Percentiles rank a stretch among this genome's conserved stretches.
Evolutionary conservation across 139 green algal genomes (phyloP).

Genomic region (Tetradesmus lagerheimii): DNA sequence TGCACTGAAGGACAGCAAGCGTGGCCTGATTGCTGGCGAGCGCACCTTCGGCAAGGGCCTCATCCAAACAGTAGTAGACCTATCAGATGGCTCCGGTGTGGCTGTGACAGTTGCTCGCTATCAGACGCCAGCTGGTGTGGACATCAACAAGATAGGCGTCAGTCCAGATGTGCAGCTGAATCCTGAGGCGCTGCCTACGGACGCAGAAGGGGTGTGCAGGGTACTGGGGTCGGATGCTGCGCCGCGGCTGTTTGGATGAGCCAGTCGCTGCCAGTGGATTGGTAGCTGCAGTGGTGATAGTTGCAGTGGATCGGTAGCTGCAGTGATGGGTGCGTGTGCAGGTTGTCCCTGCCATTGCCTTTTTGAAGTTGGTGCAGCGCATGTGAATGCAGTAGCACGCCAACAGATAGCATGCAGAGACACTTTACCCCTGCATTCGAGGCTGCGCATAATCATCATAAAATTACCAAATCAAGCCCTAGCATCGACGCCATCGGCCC

Average conservation of each 20-base stretch:
- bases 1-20: constrained; percentile 92
- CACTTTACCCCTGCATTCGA: no score
- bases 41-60: constrained; percentile 97
- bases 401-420: no score
- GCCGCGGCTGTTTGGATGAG: constrained; percentile 55
- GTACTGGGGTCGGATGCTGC: constrained; percentile 43
- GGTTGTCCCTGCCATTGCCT: no score
- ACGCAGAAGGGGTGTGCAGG: constrained; percentile 49
- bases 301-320: no score
- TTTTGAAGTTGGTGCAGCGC: no score
- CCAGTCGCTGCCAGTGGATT: no score
- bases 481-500: no score
- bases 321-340: no score
- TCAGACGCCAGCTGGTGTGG: constrained; percentile 77
- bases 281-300: no score
- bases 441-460: no score
- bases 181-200: constrained; percentile 46
- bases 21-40: constrained; percentile 84
- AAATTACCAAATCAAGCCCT: no score
- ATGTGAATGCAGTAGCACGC: no score
- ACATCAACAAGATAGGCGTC: constrained; percentile 85
- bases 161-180: constrained; percentile 59
- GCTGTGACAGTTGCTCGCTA: constrained; percentile 94
- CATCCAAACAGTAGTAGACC: constrained; percentile 95
- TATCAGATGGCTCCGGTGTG: constrained; percentile 94